These are phyloP conservation scores for Gossypium rotundifolium DNA, from an alignment of 345 rosid species.

Conservation along the genomic window DNA sequence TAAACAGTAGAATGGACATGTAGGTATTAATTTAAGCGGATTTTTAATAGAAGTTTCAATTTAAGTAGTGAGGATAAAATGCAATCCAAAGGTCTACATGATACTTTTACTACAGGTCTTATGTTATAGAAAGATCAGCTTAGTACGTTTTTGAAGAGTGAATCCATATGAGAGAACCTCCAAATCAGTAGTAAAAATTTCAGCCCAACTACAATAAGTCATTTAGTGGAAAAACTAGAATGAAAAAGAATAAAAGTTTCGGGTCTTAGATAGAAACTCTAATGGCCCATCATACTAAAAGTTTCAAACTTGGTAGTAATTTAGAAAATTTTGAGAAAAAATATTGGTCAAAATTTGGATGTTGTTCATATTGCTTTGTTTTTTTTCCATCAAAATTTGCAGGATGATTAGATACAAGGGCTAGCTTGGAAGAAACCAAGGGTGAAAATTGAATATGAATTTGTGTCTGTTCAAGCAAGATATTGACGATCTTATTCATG, in stretches of 20 bases:
- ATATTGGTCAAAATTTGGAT: not conserved
- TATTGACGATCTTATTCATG: slow-evolving; percentile 5
- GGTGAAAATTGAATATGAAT: not conserved
- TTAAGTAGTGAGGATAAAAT: too few relatives aligned
- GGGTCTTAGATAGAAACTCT: not conserved
- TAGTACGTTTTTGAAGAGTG: not conserved
- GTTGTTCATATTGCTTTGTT: not conserved
- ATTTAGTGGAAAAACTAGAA: too few relatives aligned
- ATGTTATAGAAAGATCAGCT: not conserved
- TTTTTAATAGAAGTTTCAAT: too few relatives aligned
- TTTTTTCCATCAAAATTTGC: not conserved
- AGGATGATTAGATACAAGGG: not conserved
- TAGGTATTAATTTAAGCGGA: too few relatives aligned
- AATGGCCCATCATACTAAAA: not conserved
- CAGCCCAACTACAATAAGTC: not conserved
- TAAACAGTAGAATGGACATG: too few relatives aligned
- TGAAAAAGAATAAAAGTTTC: too few relatives aligned
- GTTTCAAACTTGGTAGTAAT: not conserved
- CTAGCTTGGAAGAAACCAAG: not conserved
- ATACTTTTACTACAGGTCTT: too few relatives aligned
- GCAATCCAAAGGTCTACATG: too few relatives aligned
- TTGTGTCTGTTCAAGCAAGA: not conserved
- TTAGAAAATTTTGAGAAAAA: not conserved
- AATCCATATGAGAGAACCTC: not conserved
- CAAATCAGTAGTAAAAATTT: not conserved